Evolutionary conservation across 2,329 filamentous ascomycete species (phyloP).

Genomic region (Nemania serpens): DNA sequence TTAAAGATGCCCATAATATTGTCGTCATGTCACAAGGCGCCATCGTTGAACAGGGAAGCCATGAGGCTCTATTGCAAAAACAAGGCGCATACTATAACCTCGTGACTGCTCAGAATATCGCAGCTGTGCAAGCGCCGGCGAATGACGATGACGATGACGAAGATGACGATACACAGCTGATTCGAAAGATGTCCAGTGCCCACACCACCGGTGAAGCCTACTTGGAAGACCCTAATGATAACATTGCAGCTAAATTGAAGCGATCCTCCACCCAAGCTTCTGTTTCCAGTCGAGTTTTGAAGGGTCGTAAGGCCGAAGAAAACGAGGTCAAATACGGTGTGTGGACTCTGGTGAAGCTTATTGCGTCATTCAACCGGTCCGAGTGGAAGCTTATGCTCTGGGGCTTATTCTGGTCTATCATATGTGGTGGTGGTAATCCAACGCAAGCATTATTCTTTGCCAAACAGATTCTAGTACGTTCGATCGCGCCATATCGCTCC

Average conservation of each 20-base stretch:
- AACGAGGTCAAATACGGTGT: constrained; percentile 66
- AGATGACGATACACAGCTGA: constrained; percentile 44
- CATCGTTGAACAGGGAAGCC: constrained; percentile 92
- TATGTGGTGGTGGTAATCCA: constrained; percentile 82
- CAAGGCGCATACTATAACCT: constrained; percentile 80
- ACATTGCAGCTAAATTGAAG: constrained; percentile 61
- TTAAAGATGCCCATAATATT: constrained; percentile 93
- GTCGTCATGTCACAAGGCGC: constrained; percentile 84
- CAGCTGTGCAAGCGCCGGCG: constrained; percentile 56
- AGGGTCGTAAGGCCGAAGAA: constrained; percentile 58
- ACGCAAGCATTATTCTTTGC: constrained; percentile 82
- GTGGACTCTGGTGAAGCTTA: constrained; percentile 77
- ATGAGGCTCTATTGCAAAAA: constrained; percentile 74
- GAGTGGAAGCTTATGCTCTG: constrained; percentile 75
- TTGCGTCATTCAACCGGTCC: constrained; percentile 75
- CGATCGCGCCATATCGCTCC: constrained; percentile 28
- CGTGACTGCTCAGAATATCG: constrained; percentile 86
- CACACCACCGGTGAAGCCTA: constrained; percentile 46
- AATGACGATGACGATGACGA: constrained; percentile 58
- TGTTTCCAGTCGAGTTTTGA: constrained; percentile 72
- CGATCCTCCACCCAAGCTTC: constrained; percentile 61
- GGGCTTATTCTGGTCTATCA: constrained; percentile 73
- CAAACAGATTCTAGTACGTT: constrained; percentile 77
- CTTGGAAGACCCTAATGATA: constrained; percentile 64
- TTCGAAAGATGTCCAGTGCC: constrained; percentile 52